Evolutionary conservation across 1,139 yeast genomes (phyloP).

Genomic region (Protomyces inouyei): DNA sequence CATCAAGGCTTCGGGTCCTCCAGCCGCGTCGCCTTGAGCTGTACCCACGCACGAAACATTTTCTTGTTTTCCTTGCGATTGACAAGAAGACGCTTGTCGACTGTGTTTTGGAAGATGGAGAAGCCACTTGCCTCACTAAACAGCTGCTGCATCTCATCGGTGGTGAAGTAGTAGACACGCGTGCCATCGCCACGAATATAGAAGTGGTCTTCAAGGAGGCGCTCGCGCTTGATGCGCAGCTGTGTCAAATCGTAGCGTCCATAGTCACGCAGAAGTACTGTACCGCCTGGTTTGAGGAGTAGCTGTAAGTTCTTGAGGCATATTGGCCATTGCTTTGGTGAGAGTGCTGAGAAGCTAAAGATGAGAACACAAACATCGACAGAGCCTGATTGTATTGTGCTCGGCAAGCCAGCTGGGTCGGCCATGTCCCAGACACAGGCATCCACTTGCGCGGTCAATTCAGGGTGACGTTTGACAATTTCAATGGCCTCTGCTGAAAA

Average conservation of each 20-base stretch:
- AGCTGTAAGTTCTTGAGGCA: constrained; percentile 62
- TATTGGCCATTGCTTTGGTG: constrained; percentile 84
- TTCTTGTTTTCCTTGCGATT: constrained; percentile 86
- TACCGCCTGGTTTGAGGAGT: constrained; percentile 87
- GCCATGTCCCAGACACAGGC: constrained; percentile 97
- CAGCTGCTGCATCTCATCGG: constrained; percentile 63
- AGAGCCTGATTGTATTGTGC: constrained; percentile 70
- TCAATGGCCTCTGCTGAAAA: constrained; percentile 88
- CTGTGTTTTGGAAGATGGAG: constrained; percentile 67
- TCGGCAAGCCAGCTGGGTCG: constrained; percentile 67
- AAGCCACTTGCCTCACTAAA: constrained; percentile 55
- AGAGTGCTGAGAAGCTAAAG: constrained; percentile 85
- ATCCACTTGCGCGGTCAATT: constrained; percentile 57
- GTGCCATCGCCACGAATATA: constrained; percentile 98
- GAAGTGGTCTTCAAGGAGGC: constrained; percentile 84
- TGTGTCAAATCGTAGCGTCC: constrained; percentile 96
- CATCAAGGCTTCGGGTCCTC: constrained; percentile 11
- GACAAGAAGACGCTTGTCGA: constrained; percentile 84
- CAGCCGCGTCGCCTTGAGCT: constrained; percentile 36
- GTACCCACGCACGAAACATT: constrained; percentile 97
- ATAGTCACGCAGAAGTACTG: constrained; percentile 83
- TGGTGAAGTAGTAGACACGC: constrained; percentile 91
- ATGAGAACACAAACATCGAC: constrained; percentile 91
- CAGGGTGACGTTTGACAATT: constrained; percentile 63
- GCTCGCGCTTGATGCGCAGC: constrained; percentile 81